Evolutionary conservation across 208 protist species (phyloP).

Genomic region (Blechomonas ayalai): DNA sequence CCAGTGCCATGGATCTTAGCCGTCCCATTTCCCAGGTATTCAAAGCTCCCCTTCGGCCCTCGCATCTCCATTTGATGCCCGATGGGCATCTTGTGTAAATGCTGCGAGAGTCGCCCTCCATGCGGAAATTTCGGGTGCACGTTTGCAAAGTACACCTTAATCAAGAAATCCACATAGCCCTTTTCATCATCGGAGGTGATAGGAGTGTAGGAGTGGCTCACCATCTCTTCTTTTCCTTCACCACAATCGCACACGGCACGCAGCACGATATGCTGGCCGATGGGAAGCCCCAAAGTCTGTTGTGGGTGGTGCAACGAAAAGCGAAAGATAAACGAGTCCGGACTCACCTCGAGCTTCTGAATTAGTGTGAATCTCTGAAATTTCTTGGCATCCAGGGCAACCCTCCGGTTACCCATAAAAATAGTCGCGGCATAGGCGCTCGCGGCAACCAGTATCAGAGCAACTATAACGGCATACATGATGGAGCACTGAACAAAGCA

Average conservation of each 20-base stretch:
- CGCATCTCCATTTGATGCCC: conserved; percentile 79
- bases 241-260: conserved; percentile 18
- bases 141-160: conserved; percentile 90
- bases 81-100: conserved; percentile 77
- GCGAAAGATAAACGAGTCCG: conserved; percentile 73
- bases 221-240: conserved; percentile 40
- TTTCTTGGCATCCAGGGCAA: conserved; percentile 38
- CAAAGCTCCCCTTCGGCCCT: conserved; percentile 86
- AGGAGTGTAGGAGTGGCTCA: conserved; percentile 89
- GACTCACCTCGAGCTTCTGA: conserved; percentile 48
- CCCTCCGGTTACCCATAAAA: too few species aligned
- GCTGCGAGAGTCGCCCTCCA: conserved; percentile 85
- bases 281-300: conserved; percentile 66
- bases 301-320: conserved; percentile 50
- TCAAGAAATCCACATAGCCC: conserved; percentile 89
- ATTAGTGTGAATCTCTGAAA: conserved; percentile 57
- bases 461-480: too few species aligned
- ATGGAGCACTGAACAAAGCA: too few species aligned
- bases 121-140: conserved; percentile 79
- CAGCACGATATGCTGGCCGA: conserved; percentile 74
- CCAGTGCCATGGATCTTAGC: conserved; percentile 3
- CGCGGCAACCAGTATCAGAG: too few species aligned
- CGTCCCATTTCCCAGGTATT: conserved; percentile 59
- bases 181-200: conserved; percentile 80
- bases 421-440: too few species aligned